These are phyloP conservation scores for Bipolaris sorokiniana DNA, from an alignment of 2,329 filamentous ascomycete species.

Conservation along the genomic window DNA sequence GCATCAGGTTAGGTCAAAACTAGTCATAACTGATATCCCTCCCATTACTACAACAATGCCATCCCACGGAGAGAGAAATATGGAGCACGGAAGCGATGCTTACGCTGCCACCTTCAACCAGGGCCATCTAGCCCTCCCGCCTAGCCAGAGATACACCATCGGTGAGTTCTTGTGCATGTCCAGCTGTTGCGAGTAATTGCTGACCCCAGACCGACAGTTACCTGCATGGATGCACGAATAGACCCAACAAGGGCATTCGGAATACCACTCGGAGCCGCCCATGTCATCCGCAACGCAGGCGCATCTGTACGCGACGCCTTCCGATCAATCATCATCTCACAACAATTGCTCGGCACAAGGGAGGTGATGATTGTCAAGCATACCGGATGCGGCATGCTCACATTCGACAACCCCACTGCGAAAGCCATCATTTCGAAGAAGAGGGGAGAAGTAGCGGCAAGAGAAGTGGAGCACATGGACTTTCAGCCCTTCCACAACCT, in stretches of 20 bases:
- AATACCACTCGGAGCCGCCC: conserved; percentile 75
- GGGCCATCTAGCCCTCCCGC: conserved; percentile 70
- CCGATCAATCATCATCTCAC: conserved; percentile 76
- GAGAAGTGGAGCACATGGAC: conserved; percentile 57
- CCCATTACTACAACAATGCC: conserved; percentile 42
- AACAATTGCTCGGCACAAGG: conserved; percentile 77
- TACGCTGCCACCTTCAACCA: conserved; percentile 68
- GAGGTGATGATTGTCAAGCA: conserved; percentile 79
- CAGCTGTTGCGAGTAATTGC: background rate
- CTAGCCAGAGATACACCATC: conserved; percentile 71
- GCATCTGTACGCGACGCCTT: conserved; percentile 71
- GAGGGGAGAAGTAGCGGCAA: conserved; percentile 59
- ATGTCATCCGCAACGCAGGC: conserved; percentile 73
- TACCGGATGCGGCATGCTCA: conserved; percentile 76
- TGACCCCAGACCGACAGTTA: conserved; percentile 55
- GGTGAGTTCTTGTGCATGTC: conserved; percentile 50
- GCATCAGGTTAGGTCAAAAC: background rate
- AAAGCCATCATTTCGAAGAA: conserved; percentile 64
- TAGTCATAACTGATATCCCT: background rate
- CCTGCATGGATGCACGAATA: conserved; percentile 81
- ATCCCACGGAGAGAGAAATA: conserved; percentile 59
- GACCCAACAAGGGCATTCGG: conserved; percentile 73
- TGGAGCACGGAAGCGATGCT: conserved; percentile 63
- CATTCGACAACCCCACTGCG: conserved; percentile 66
- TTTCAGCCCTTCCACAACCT: conserved; percentile 67